These are phyloP conservation scores for Cardiospermum halicacabum DNA, from an alignment of 345 rosid species.

Conservation along the genomic window DNA sequence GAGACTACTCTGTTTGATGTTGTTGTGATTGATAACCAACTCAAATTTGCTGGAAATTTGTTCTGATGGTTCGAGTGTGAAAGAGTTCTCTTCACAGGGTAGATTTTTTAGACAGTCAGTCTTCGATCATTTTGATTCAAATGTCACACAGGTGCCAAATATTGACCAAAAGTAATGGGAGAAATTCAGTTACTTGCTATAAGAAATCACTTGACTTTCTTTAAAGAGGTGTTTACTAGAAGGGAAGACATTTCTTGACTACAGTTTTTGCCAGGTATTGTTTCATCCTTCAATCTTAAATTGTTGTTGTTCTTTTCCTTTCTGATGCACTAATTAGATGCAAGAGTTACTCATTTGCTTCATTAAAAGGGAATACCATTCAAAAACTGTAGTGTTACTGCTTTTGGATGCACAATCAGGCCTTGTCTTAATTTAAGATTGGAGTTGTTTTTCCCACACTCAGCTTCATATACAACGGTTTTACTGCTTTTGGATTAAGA, in stretches of 20 bases:
- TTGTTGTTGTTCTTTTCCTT: constrained; percentile 5
- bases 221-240: constrained; percentile 65
- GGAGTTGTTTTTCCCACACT: not conserved
- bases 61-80: constrained; percentile 22
- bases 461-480: not conserved
- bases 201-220: constrained; percentile 62
- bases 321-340: not conserved
- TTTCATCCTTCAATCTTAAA: constrained; percentile 9
- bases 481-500: too few species aligned
- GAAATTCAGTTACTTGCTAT: constrained; percentile 46
- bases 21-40: too few species aligned
- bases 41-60: constrained; percentile 30
- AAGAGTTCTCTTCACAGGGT: constrained; percentile 60
- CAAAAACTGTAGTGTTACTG: not conserved
- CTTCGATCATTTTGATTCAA: constrained; percentile 35
- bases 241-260: constrained; percentile 73
- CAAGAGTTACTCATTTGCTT: not conserved
- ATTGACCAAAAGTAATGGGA: constrained; percentile 35
- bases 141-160: constrained; percentile 23
- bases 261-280: constrained; percentile 77
- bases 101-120: constrained; percentile 74
- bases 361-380: not conserved
- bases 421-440: not conserved
- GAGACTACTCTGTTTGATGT: too few species aligned
- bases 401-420: not conserved